phyloP scores from a whole-genome alignment of 306 rosid genomes.

The Cucurbita moschata region DNA sequence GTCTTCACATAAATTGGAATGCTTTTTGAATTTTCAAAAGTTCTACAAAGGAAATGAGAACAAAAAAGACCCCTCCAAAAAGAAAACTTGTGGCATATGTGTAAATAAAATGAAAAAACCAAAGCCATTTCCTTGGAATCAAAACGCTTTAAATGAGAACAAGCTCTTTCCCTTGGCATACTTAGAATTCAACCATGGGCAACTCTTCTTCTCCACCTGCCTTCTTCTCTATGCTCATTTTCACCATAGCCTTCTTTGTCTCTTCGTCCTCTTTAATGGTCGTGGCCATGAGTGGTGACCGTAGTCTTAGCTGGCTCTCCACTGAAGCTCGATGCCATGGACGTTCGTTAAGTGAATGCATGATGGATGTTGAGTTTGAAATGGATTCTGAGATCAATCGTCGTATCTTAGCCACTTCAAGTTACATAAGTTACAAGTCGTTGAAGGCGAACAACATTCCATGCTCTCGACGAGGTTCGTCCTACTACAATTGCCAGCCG shows the following conservation, averaged over 20 bases:
- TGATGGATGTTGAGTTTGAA: slow-evolving; percentile 26
- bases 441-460: slow-evolving; percentile 67
- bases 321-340: slow-evolving; percentile 27
- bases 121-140: slow-evolving; percentile 10
- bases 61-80: neutral
- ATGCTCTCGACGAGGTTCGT: slow-evolving; percentile 66
- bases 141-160: neutral
- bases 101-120: slow-evolving; percentile 3
- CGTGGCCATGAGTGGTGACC: neutral
- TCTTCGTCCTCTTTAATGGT: neutral
- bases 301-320: slow-evolving; percentile 26
- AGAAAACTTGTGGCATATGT: neutral
- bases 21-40: slow-evolving; percentile 26
- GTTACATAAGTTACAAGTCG: slow-evolving; percentile 62
- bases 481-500: slow-evolving; percentile 62
- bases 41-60: too few relatives aligned
- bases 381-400: slow-evolving; percentile 41
- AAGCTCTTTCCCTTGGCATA: neutral
- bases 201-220: slow-evolving; percentile 10
- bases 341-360: slow-evolving; percentile 50
- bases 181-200: slow-evolving; percentile 21
- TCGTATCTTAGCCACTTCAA: slow-evolving; percentile 57
- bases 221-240: slow-evolving; percentile 9
- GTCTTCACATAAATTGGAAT: slow-evolving; percentile 25
- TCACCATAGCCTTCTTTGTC: slow-evolving; percentile 5